Percentiles rank a stretch among this genome's conserved stretches.
These are phyloP conservation scores for Halenospora varia DNA, from an alignment of 495 filamentous ascomycete genomes.

Conservation along the genomic window DNA sequence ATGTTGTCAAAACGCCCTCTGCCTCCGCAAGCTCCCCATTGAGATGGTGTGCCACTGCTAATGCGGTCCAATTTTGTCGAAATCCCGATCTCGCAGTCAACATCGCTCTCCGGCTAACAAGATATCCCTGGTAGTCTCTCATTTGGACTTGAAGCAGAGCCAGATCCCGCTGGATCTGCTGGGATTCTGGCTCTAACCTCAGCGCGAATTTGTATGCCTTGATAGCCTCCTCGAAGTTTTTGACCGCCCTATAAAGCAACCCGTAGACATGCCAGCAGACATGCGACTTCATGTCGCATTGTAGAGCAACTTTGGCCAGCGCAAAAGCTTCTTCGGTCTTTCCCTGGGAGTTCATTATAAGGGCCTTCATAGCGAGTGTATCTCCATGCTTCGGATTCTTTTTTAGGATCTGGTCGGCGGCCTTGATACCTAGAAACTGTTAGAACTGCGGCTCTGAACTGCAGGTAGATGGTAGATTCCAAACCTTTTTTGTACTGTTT, in stretches of 20 bases:
- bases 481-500: constrained; percentile 97
- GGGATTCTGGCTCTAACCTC: constrained; percentile 84
- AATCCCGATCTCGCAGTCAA: constrained; percentile 73
- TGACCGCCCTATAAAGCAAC: constrained; percentile 83
- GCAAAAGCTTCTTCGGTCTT: constrained; percentile 90
- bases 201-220: constrained; percentile 97
- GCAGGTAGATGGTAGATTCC: constrained; percentile 7
- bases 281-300: constrained; percentile 96
- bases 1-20: constrained; percentile 86
- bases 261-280: constrained; percentile 99
- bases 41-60: constrained; percentile 90
- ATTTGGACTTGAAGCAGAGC: constrained; percentile 93
- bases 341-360: constrained; percentile 89
- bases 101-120: constrained; percentile 81
- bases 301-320: constrained; percentile 85
- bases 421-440: constrained; percentile 65
- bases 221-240: constrained; percentile 98
- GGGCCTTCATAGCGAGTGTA: constrained; percentile 97
- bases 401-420: constrained; percentile 88
- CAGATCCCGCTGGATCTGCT: constrained; percentile 90
- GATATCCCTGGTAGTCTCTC: constrained; percentile 91
- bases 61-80: constrained; percentile 91
- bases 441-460: neutral
- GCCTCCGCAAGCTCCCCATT: constrained; percentile 78
- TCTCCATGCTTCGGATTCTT: constrained; percentile 96